These are phyloP conservation scores for Vigna mungo DNA, from an alignment of 306 rosid species.

Conservation along the genomic window DNA sequence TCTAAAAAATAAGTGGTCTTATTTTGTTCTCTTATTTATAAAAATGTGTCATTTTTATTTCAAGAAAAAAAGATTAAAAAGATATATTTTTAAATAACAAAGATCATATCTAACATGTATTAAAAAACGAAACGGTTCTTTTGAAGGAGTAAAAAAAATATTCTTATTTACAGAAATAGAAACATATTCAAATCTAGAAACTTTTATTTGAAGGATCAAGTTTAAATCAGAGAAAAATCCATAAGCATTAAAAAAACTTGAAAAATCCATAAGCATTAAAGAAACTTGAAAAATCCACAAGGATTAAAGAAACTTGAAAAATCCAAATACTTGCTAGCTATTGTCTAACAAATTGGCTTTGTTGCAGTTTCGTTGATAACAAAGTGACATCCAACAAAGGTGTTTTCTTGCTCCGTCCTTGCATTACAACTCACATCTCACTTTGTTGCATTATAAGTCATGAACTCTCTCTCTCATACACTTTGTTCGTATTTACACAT, in stretches of 20 bases:
- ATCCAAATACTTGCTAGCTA: neutral
- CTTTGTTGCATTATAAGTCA: constrained; percentile 8
- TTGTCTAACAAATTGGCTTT: neutral
- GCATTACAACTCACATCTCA: neutral
- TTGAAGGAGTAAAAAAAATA: too few species aligned
- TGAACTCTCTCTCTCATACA: neutral
- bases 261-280: neutral
- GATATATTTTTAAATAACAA: too few species aligned
- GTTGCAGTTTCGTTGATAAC: constrained; percentile 22
- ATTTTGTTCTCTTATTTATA: too few species aligned
- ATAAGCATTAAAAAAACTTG: neutral
- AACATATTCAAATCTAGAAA: too few species aligned
- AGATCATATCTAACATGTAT: too few species aligned
- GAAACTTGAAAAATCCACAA: neutral
- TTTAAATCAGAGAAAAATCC: neutral
- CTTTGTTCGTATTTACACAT: neutral
- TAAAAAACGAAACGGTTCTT: too few species aligned
- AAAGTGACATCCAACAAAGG: neutral
- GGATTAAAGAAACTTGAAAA: neutral
- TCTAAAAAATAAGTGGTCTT: too few species aligned
- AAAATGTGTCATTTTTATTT: too few species aligned
- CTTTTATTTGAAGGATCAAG: neutral
- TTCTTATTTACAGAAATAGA: too few species aligned
- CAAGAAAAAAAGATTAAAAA: too few species aligned
- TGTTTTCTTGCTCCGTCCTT: constrained; percentile 15